Conservation (phyloP, 257 asterid genomes). For the Fraxinus quadrangulata region DNA sequence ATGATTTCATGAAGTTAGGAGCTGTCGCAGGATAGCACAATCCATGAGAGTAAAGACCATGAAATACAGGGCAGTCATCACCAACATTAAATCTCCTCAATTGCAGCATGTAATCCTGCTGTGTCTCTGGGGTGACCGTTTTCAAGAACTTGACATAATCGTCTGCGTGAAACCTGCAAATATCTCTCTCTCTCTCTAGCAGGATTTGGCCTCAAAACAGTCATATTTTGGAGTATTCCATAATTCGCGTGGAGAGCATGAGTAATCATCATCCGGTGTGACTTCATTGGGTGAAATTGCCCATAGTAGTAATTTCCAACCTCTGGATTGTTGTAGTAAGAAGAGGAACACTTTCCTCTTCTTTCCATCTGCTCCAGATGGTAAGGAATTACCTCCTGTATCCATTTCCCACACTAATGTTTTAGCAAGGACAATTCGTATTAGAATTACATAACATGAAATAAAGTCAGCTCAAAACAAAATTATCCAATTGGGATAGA, state of each 20-base stretch:
- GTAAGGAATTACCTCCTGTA: conserved; percentile 32
- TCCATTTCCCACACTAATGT: background rate
- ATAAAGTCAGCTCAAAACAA: background rate
- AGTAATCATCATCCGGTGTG: conserved; percentile 43
- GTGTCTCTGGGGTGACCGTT: conserved; percentile 37
- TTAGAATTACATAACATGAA: background rate
- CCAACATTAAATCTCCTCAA: conserved; percentile 41
- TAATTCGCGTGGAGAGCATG: conserved; percentile 43
- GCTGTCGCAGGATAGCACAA: too few species aligned
- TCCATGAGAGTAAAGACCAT: conserved; percentile 38
- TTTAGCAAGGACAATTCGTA: background rate
- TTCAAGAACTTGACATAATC: conserved; percentile 37
- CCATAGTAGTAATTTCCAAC: conserved; percentile 48
- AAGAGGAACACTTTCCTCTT: conserved; percentile 43
- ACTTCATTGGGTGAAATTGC: conserved; percentile 50
- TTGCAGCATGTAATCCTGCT: conserved; percentile 30
- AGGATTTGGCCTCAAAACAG: conserved; percentile 41
- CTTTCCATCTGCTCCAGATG: conserved; percentile 34
- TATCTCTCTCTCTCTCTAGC: conserved; percentile 33
- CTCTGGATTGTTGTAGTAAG: conserved; percentile 43
- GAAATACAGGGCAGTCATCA: conserved; percentile 48
- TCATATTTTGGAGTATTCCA: conserved; percentile 38
- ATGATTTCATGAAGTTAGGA: too few species aligned
- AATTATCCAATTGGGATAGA: background rate
- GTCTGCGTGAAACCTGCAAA: conserved; percentile 40